Evolutionary conservation across 768 basidiomycete genomes (phyloP).

Genomic region (Epithele typhae): DNA sequence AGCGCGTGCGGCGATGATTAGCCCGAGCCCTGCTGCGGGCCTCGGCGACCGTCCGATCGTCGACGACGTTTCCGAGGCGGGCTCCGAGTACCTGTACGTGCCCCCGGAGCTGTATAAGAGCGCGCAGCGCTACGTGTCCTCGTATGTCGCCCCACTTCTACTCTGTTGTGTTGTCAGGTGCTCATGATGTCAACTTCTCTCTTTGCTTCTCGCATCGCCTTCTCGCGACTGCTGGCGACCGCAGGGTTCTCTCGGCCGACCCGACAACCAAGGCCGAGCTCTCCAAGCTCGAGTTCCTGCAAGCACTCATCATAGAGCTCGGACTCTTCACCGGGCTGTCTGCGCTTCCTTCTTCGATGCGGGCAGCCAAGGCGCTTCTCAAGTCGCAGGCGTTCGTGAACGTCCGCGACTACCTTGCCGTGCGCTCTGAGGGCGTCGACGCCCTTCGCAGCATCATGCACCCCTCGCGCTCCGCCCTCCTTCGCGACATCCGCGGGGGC

Average conservation of each 20-base stretch:
- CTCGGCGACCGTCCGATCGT: conserved; percentile 41
- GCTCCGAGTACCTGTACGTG: conserved; percentile 27
- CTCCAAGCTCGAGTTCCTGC: conserved; percentile 57
- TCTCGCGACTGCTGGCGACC: neutral
- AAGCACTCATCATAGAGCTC: conserved; percentile 75
- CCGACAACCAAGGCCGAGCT: conserved; percentile 38
- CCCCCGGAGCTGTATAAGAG: conserved; percentile 45
- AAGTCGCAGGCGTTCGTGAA: conserved; percentile 68
- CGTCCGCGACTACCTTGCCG: conserved; percentile 67
- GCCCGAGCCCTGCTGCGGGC: conserved; percentile 10
- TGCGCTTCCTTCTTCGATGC: conserved; percentile 56
- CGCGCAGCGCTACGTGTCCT: conserved; percentile 55
- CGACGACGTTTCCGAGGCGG: conserved; percentile 46
- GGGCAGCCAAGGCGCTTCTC: conserved; percentile 62
- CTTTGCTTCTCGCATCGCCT: neutral
- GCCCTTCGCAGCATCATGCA: conserved; percentile 61
- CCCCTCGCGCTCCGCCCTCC: conserved; percentile 55
- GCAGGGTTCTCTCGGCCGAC: conserved; percentile 30
- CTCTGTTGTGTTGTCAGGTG: neutral
- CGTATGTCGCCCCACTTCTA: conserved; percentile 37
- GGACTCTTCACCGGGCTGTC: conserved; percentile 35
- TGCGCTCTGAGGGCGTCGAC: conserved; percentile 56
- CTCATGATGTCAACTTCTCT: neutral
- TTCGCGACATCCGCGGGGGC: conserved; percentile 45
- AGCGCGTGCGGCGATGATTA: neutral